These are phyloP conservation scores for Calonectria montana DNA, from an alignment of 2,329 filamentous ascomycete species.

Conservation along the genomic window DNA sequence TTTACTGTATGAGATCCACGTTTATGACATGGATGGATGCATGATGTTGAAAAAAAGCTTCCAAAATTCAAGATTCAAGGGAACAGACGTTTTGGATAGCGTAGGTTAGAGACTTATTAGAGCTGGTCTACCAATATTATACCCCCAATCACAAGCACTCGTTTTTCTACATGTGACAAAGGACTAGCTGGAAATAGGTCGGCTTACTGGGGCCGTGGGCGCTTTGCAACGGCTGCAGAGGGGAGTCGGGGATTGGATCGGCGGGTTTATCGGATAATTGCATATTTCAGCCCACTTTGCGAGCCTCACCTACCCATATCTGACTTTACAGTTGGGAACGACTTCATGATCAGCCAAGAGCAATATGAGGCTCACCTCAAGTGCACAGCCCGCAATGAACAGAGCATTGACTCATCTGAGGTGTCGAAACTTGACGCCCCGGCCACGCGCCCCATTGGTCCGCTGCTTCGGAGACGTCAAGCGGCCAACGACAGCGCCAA, in stretches of 20 bases:
- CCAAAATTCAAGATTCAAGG: neutral
- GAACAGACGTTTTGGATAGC: neutral
- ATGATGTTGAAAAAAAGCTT: neutral
- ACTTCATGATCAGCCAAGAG: slow-evolving; percentile 33
- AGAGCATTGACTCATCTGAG: slow-evolving; percentile 41
- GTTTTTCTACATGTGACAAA: slow-evolving; percentile 1
- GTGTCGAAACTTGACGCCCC: slow-evolving; percentile 36
- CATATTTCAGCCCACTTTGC: slow-evolving; percentile 38
- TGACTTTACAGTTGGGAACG: slow-evolving; percentile 30
- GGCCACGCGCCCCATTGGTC: slow-evolving; percentile 20
- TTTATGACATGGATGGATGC: slow-evolving; percentile 24
- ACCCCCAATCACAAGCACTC: slow-evolving; percentile 20
- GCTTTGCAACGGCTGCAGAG: slow-evolving; percentile 29
- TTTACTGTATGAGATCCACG: slow-evolving; percentile 11
- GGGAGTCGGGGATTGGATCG: slow-evolving; percentile 24
- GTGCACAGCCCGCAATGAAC: slow-evolving; percentile 45
- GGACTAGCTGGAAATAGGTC: slow-evolving; percentile 13
- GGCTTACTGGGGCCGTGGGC: slow-evolving; percentile 17
- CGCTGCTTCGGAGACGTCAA: slow-evolving; percentile 44
- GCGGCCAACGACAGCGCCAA: slow-evolving; percentile 79
- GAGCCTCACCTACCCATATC: slow-evolving; percentile 29
- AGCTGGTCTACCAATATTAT: slow-evolving; percentile 25
- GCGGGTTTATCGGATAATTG: slow-evolving; percentile 45
- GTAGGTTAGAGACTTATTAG: slow-evolving; percentile 17
- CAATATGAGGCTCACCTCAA: slow-evolving; percentile 35